These are phyloP conservation scores for Pythium dissotocum DNA, from an alignment of 352 stramenopile species.

Conservation along the genomic window DNA sequence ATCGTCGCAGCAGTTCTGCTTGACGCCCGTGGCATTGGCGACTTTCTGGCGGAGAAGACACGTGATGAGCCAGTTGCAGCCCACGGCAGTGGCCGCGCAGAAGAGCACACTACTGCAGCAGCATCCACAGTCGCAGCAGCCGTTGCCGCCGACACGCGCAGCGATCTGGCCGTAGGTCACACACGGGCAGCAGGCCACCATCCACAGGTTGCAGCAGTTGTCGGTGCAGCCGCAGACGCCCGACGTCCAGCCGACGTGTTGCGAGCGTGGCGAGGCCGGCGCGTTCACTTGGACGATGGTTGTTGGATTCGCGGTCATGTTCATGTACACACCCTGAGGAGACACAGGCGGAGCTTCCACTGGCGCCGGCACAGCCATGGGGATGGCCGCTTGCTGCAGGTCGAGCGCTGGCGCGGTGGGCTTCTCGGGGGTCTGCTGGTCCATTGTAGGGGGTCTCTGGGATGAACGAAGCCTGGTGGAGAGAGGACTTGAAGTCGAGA, in stretches of 20 bases:
- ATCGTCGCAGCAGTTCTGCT: conserved; percentile 11
- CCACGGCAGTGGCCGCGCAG: background rate
- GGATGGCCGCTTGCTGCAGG: too few relatives aligned
- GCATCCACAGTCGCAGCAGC: conserved; percentile 17
- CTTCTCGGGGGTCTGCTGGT: too few relatives aligned
- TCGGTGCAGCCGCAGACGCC: conserved; percentile 20
- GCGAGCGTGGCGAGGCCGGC: background rate
- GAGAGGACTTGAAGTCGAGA: too few relatives aligned
- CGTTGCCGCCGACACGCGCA: conserved; percentile 19
- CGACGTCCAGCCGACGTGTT: conserved; percentile 9
- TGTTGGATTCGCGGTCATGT: too few relatives aligned
- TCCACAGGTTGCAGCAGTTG: conserved; percentile 25
- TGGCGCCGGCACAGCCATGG: too few relatives aligned
- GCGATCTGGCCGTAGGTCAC: conserved; percentile 23
- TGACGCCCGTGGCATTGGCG: conserved; percentile 5
- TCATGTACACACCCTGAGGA: too few relatives aligned
- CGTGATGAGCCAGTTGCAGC: conserved; percentile 8
- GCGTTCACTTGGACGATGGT: too few relatives aligned
- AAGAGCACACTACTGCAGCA: conserved; percentile 4
- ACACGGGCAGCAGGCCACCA: conserved; percentile 21
- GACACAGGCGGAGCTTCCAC: too few relatives aligned
- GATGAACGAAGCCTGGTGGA: too few relatives aligned
- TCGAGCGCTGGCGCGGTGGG: too few relatives aligned
- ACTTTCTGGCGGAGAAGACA: conserved; percentile 22
- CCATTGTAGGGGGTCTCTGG: too few relatives aligned